Conservation (phyloP, 768 basidiomycete species). For the Auricularia cornea region DNA sequence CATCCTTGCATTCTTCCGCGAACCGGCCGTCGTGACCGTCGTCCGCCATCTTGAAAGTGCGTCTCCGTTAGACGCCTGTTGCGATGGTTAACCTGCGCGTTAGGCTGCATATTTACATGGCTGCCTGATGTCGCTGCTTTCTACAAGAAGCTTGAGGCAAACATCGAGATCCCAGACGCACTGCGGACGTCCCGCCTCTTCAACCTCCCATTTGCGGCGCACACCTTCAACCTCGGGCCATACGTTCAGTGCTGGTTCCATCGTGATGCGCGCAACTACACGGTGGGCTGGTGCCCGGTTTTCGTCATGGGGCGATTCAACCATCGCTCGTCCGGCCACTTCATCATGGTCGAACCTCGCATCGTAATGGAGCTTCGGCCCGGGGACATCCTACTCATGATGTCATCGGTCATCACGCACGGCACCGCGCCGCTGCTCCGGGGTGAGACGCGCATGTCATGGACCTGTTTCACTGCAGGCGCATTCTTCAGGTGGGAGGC, state of each 20-base stretch:
- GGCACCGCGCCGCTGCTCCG: constrained; percentile 15
- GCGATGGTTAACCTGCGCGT: not conserved
- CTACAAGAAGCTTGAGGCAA: not conserved
- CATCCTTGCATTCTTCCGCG: not conserved
- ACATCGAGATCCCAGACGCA: not conserved
- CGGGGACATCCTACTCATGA: constrained; percentile 20
- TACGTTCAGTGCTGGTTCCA: constrained; percentile 13
- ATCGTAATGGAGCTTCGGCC: constrained; percentile 20
- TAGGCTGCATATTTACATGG: not conserved
- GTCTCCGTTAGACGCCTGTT: not conserved
- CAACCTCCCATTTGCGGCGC: constrained; percentile 19
- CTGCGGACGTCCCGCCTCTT: not conserved
- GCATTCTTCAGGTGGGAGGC: not conserved
- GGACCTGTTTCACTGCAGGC: constrained; percentile 13
- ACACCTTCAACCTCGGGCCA: constrained; percentile 25
- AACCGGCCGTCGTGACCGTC: not conserved
- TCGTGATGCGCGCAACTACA: constrained; percentile 22
- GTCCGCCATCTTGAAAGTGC: not conserved
- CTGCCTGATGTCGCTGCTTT: not conserved
- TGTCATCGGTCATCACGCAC: constrained; percentile 20
- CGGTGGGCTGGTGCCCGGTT: constrained; percentile 27
- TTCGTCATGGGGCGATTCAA: constrained; percentile 23
- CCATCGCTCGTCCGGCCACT: constrained; percentile 21
- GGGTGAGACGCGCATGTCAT: constrained; percentile 15
- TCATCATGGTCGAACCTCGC: constrained; percentile 23